Base-by-base conservation (phyloP, 352 stramenopile species). In the Detonula confervacea region DNA sequence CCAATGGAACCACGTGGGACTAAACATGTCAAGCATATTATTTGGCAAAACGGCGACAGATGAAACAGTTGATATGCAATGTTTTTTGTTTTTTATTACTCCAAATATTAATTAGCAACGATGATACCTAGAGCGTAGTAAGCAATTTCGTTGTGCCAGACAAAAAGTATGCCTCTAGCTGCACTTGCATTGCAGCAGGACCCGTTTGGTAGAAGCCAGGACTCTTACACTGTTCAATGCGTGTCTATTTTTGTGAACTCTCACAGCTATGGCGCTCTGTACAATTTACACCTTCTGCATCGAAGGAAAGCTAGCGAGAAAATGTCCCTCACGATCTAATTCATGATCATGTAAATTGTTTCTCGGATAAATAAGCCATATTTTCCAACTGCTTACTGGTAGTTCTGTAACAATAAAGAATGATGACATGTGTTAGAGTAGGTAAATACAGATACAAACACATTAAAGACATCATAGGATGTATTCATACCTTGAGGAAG, bases 401-500 rank as follows among this genome's bases (percentile, higher is more conserved):
- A 81, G 59, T 70, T 75, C 62, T 77, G 8, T 27, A 24, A 18
- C 24, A 12, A 22, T 52, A n/a, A n/a, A n/a, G n/a, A n/a, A n/a
- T 52, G 33, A 42, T 42, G 33, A 42, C 33, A 52, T 5, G 44
- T 54, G 2, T 54, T 7, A n/a, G n/a, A 46, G 20, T 27, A 35
- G 52, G 54, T 64, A 6, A 51, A 73, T 56, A 27, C 18, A 12
- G 29, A 60, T 7, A 62, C n/a, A n/a, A n/a, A n/a, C n/a, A n/a
- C n/a, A n/a, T n/a, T n/a, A n/a, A n/a, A n/a, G n/a, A n/a, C n/a
- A n/a, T n/a, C n/a, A n/a, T n/a, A n/a, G n/a, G n/a, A n/a, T n/a
- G 33, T 24, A 55, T 60, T 52, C 46, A 56, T 74, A 82, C 72
- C 71, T 93, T 93, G 59, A 94, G 81, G 56, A 92, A 87, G 29